A percentile compares a stretch with the other conserved stretches of the same genome.
These are phyloP conservation scores for Lichtheimia corymbifera DNA, from an alignment of 371 early-diverging fungal species.

Conservation along the genomic window DNA sequence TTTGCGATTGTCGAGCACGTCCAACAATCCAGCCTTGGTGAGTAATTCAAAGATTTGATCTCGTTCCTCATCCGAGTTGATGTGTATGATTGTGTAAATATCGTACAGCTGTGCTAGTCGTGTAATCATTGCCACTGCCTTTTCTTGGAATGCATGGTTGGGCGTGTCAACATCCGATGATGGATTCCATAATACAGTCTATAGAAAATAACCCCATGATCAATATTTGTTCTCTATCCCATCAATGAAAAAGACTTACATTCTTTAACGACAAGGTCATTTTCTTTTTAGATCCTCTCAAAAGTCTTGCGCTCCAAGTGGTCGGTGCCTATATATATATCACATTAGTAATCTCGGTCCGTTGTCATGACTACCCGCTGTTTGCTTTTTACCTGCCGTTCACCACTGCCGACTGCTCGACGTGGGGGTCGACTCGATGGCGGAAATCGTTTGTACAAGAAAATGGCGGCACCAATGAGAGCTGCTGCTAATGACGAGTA, in stretches of 20 bases:
- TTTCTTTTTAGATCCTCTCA: constrained; percentile 26
- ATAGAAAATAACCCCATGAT: neutral
- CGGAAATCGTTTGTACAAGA: constrained; percentile 16
- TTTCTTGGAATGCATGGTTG: constrained; percentile 48
- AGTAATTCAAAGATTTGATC: constrained; percentile 30
- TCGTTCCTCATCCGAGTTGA: constrained; percentile 41
- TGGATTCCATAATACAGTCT: constrained; percentile 56
- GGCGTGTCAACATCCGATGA: constrained; percentile 49
- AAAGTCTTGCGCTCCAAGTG: constrained; percentile 31
- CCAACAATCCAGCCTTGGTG: constrained; percentile 10
- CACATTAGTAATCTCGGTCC: constrained; percentile 6
- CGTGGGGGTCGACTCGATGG: constrained; percentile 3
- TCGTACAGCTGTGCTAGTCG: constrained; percentile 36
- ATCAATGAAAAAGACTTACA: constrained; percentile 18
- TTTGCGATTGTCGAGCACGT: constrained; percentile 16
- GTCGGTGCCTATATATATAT: constrained; percentile 7
- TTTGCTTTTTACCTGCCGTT: constrained; percentile 8
- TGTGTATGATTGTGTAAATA: constrained; percentile 43
- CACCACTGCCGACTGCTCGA: constrained; percentile 5
- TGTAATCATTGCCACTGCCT: constrained; percentile 26
- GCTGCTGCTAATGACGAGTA: constrained; percentile 25
- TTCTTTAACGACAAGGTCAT: constrained; percentile 53
- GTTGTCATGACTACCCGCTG: neutral
- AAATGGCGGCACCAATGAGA: constrained; percentile 16
- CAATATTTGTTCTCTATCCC: no score